Evolutionary conservation across 495 filamentous ascomycete genomes (phyloP).

Genomic region (Cercophora newfieldiana): DNA sequence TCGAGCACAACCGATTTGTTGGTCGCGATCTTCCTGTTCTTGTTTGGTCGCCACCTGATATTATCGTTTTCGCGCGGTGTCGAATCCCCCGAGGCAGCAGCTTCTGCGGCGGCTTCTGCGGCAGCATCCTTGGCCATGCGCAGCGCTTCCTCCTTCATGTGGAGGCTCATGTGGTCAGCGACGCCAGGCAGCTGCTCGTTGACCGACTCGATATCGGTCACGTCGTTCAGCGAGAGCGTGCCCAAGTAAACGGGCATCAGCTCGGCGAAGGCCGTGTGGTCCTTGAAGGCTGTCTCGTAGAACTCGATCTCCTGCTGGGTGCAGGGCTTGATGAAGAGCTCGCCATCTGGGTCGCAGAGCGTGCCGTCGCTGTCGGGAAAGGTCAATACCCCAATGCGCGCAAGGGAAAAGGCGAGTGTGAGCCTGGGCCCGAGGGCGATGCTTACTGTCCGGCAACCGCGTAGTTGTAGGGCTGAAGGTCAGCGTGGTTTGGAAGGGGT

Average conservation of each 20-base stretch:
- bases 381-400: conserved; percentile 11
- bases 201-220: conserved; percentile 46
- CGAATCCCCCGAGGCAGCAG: conserved; percentile 26
- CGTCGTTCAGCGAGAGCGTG: conserved; percentile 59
- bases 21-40: conserved; percentile 62
- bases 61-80: conserved; percentile 22
- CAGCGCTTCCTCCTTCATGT: conserved; percentile 43
- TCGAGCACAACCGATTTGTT: conserved; percentile 81
- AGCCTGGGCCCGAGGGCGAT: conserved; percentile 1
- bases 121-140: conserved; percentile 30
- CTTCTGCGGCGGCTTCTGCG: conserved; percentile 28
- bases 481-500: conserved; percentile 47
- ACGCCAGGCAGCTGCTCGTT: conserved; percentile 52
- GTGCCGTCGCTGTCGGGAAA: conserved; percentile 73
- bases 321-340: conserved; percentile 93
- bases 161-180: conserved; percentile 43
- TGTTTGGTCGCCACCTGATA: conserved; percentile 39
- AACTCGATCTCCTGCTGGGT: conserved; percentile 84
- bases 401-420: neutral
- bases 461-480: conserved; percentile 72
- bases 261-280: conserved; percentile 69
- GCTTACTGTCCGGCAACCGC: conserved; percentile 95
- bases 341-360: conserved; percentile 78
- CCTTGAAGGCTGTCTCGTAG: conserved; percentile 70
- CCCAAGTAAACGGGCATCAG: conserved; percentile 87